Evolutionary conservation across 805 yeast genomes (phyloP).

Genomic region (Jamesozyma spencerorum): DNA sequence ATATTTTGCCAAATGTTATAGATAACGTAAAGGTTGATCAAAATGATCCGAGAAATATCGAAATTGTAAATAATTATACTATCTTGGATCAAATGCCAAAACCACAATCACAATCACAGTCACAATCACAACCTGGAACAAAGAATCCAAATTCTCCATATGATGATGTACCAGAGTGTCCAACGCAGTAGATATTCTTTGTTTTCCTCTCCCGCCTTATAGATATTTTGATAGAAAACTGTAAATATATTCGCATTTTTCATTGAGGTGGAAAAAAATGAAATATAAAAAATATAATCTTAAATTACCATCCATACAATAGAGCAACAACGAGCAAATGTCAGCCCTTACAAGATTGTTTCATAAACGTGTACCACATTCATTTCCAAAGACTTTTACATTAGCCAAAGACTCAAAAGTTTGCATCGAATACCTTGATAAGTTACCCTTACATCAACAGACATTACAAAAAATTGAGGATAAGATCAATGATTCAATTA

Average conservation of each 20-base stretch:
- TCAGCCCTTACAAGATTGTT: too few species aligned
- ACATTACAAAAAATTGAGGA: not conserved
- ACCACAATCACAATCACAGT: constrained; percentile 2
- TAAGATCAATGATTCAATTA: not conserved
- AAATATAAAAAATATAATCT: too few species aligned
- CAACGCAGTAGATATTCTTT: constrained; percentile 35
- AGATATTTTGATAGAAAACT: too few species aligned
- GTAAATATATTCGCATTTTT: too few species aligned
- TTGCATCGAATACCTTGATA: not conserved
- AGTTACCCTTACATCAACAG: constrained; percentile 1
- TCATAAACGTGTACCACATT: too few species aligned
- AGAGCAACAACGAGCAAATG: too few species aligned
- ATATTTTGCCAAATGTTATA: constrained; percentile 40
- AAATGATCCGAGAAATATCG: constrained; percentile 25
- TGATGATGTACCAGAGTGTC: constrained; percentile 29
- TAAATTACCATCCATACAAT: too few species aligned
- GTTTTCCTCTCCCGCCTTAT: too few species aligned
- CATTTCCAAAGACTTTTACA: too few species aligned
- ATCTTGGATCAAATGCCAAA: constrained; percentile 14
- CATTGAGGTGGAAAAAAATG: too few species aligned
- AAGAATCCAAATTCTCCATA: constrained; percentile 3
- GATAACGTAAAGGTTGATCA: constrained; percentile 6
- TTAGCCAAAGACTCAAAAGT: too few species aligned
- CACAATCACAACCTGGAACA: constrained; percentile 6
- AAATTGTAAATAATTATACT: constrained; percentile 22